Evolutionary conservation across 2,329 filamentous ascomycete species (phyloP), one percentile per base, ranked within the genome.

Genomic region (Pseudogymnoascus sp.): DNA sequence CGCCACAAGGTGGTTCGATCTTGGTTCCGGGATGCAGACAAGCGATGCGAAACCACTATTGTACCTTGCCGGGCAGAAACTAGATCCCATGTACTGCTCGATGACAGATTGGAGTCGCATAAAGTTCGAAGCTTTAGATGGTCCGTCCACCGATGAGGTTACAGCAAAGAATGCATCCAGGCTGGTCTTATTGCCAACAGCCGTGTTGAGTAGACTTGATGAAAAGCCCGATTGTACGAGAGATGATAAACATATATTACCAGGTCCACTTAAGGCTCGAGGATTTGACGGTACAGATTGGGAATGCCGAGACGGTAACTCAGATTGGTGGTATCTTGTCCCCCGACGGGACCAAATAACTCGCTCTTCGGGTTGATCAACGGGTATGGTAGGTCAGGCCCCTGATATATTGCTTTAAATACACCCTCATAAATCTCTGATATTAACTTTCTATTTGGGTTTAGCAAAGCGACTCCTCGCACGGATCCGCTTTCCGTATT

Each of bases 401-500:
- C 25, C 6, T 53, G n/a, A 53, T 53, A 53, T 18, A 31, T 53
- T 16, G 14, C 12, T 53, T 23, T 31, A 53, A 16, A 11, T 16
- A 1, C 7, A 1, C 23, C 12, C 21, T 11, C 18, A 14, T 23
- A 53, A 31, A 53, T 53, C n/a, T 53, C 5, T 4, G n/a, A 31
- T 31, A 10, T 28, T 28, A 31, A 16, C 25, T 3, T 16, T 10
- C 6, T 31, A 53, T 53, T 53, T 53, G 16, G 47, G 25, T 53
- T 53, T 53, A 31, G 47, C 47, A 72, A 79, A 86, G 59, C 79
- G 77, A 68, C 84, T 87, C 63, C 75, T 79, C 18, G 75, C 75
- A 62, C 84, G 78, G 65, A 87, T 79, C 63, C 69, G 74, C 73
- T 85, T 86, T 50, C 84, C 84, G 65, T 82, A 84, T 47, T 76